These are phyloP conservation scores for Murraya paniculata DNA, from an alignment of 345 rosid genomes.

Conservation along the genomic window DNA sequence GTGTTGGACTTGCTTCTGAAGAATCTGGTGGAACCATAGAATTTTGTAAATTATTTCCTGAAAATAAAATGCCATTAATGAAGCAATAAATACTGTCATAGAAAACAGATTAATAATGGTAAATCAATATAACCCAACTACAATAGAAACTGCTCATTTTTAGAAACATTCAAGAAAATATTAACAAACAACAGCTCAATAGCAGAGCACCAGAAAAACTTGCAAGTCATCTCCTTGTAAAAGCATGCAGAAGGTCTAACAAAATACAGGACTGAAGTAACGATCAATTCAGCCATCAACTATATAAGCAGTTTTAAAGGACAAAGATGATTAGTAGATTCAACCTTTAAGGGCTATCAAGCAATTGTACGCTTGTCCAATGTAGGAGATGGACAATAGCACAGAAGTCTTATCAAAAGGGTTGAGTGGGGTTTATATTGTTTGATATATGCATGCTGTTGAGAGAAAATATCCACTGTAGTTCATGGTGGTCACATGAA, in stretches of 20 bases:
- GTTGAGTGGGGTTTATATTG: not conserved
- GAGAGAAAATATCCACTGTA: not conserved
- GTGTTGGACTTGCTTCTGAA: constrained; percentile 34
- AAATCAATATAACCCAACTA: not conserved
- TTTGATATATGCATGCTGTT: not conserved
- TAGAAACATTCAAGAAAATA: not conserved
- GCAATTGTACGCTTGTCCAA: not conserved
- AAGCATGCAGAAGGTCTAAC: no score
- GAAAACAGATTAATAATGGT: not conserved
- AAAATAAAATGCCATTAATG: constrained; percentile 11
- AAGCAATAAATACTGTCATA: not conserved
- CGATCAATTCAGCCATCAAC: not conserved
- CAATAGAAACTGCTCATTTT: not conserved
- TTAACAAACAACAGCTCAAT: not conserved
- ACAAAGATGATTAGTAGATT: not conserved
- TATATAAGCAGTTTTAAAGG: not conserved
- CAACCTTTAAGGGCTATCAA: not conserved
- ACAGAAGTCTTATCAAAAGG: not conserved
- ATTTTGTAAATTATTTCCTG: constrained; percentile 35
- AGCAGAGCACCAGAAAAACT: not conserved
- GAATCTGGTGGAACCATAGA: constrained; percentile 20
- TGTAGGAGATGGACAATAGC: not conserved
- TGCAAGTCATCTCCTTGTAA: not conserved
- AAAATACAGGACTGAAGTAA: not conserved
- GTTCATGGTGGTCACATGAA: not conserved